phyloP scores from a whole-genome alignment of 2,329 filamentous ascomycete species.

The Colletotrichum melonis region DNA sequence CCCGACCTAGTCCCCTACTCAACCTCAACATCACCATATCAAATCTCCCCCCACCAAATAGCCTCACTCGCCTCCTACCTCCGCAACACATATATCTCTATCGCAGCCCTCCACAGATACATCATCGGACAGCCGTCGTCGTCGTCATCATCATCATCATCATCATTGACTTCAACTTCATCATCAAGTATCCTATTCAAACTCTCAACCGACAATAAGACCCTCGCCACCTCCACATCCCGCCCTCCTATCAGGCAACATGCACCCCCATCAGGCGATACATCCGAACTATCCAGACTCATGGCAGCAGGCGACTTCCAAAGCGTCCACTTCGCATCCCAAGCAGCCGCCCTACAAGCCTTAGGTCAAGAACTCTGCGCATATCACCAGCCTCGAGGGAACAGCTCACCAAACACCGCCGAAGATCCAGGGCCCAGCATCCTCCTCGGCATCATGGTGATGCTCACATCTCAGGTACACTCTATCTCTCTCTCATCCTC shows the following conservation, averaged over 20 bases:
- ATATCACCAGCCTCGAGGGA: background rate
- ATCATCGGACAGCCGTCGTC: background rate
- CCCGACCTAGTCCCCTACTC: conserved; percentile 10
- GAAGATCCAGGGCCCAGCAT: background rate
- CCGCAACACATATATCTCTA: conserved; percentile 1
- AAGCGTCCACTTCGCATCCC: background rate
- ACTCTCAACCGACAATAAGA: background rate
- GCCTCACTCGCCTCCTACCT: conserved; percentile 14
- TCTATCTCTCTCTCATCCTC: background rate
- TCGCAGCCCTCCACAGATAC: conserved; percentile 4
- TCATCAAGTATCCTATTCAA: background rate
- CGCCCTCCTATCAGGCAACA: background rate
- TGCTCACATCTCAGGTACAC: conserved; percentile 12
- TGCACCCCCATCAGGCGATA: background rate
- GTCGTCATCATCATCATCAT: background rate
- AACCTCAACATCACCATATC: background rate
- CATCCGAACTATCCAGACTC: background rate
- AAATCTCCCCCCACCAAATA: background rate
- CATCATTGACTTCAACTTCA: no score
- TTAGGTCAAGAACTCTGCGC: background rate
- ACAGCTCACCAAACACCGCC: background rate
- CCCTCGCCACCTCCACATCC: background rate
- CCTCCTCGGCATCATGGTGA: conserved; percentile 1
- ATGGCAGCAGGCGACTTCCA: background rate
- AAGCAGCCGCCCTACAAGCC: background rate